These are phyloP conservation scores for Westerdykella aurantiaca DNA, from an alignment of 2,329 filamentous ascomycete genomes.

Conservation along the genomic window DNA sequence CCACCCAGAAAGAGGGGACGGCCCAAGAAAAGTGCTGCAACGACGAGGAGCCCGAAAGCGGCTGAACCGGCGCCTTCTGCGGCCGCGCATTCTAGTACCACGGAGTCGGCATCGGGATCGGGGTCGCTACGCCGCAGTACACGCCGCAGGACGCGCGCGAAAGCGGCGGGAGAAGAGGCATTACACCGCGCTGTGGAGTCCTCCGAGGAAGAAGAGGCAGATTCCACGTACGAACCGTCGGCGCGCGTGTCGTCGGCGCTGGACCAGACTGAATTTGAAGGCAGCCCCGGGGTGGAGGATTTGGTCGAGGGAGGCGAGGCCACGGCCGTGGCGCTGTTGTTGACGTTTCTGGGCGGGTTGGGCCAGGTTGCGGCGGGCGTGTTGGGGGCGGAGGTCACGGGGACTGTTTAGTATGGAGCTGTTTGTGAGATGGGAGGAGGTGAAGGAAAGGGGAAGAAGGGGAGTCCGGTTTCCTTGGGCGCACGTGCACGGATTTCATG, in stretches of 20 bases:
- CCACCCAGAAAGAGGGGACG: conserved; percentile 20
- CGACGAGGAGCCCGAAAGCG: conserved; percentile 2
- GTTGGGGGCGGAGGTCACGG: conserved; percentile 32
- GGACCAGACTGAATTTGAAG: conserved; percentile 26
- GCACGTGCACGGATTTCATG: too few relatives aligned
- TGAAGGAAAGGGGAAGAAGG: too few relatives aligned
- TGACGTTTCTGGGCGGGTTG: conserved; percentile 31
- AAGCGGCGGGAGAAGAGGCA: neutral
- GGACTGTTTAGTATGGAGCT: conserved; percentile 2
- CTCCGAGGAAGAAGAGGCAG: conserved; percentile 13
- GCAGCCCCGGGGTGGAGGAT: conserved; percentile 16
- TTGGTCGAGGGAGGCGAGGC: conserved; percentile 30
- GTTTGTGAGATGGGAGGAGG: too few relatives aligned
- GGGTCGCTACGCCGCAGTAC: neutral
- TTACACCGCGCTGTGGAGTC: neutral
- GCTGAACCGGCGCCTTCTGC: neutral
- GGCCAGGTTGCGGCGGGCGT: conserved; percentile 29
- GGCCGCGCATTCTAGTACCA: too few relatives aligned
- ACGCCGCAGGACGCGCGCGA: neutral
- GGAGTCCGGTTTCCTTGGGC: too few relatives aligned
- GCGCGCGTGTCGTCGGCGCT: conserved; percentile 16
- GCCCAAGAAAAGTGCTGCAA: conserved; percentile 19
- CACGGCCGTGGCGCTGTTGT: conserved; percentile 31
- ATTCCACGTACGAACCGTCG: conserved; percentile 24
- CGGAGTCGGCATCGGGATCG: neutral